Base-by-base conservation (phyloP, 441 rosid species). In the Hura crepitans region DNA sequence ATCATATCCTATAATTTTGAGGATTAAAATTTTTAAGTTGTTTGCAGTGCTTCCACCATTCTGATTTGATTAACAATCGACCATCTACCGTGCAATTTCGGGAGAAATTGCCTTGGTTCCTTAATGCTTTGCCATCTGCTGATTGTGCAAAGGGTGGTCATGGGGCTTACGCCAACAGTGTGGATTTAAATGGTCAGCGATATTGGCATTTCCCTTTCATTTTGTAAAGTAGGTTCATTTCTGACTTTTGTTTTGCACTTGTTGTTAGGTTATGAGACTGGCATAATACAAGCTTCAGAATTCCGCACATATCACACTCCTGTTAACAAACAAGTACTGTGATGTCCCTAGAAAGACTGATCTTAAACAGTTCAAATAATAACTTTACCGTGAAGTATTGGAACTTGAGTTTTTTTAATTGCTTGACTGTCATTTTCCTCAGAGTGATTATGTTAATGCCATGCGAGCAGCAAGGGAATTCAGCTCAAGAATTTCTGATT, bases 101-200 rank as follows among this genome's bases (percentile, higher is more conserved):
- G 80, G 92, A 88, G 83, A 93, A 89, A 78, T 92, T 93, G 71
- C 98, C 98, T 65, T 93, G 98, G 98, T 93, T 91, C 83, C 97
- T 93, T 43, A 76, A 75, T 55, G 90, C 97, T 62, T 82, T 93
- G 80, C 98, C 98, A 43, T 93, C 98, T 31, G 88, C 90, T 59
- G 96, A 89, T 78, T 93, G 98, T 82, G 91, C 98, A 18, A 93
- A 93, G 83, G 98, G 97, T 45, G 98, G 98, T 50, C 95, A 86
- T 79, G 97, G 98, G 75, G 98, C 98, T 71, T 91, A 93, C 71
- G 82, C 95, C 39, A 85, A 69, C 79, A 91, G 97, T 73, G 93
- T 93, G 72, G 91, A 91, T 77, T 68, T 93, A 82, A 76, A 80
- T 83, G 98, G 98, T 93, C 68, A 72, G 75, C 73, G 43, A 43